These are phyloP conservation scores for Xylaria hypoxylon DNA, from an alignment of 2,329 filamentous ascomycete species.

Conservation along the genomic window DNA sequence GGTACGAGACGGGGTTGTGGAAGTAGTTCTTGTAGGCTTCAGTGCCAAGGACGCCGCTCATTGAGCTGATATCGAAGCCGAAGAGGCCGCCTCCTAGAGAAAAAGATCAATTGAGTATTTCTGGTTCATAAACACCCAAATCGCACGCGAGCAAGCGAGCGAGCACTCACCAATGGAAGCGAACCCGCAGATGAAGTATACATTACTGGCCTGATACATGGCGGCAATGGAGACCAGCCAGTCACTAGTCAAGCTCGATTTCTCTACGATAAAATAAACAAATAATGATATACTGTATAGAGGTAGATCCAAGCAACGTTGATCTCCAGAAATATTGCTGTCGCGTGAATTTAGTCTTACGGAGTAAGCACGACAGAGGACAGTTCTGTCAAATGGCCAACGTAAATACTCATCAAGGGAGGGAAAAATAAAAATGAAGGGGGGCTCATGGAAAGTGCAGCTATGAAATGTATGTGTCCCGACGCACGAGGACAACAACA, in stretches of 20 bases:
- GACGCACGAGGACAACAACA: slow-evolving; percentile 13
- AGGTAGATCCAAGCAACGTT: too few species aligned
- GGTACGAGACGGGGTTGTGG: slow-evolving; percentile 66
- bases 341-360: too few species aligned
- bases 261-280: too few species aligned
- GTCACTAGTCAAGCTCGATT: not conserved
- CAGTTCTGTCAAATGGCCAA: too few species aligned
- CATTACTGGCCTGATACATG: slow-evolving; percentile 61
- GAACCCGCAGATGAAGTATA: slow-evolving; percentile 71
- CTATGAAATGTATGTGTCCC: not conserved
- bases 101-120: not conserved
- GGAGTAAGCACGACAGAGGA: too few species aligned
- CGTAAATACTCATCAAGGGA: too few species aligned
- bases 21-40: slow-evolving; percentile 79
- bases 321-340: too few species aligned
- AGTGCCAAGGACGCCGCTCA: slow-evolving; percentile 76
- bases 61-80: slow-evolving; percentile 82
- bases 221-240: not conserved
- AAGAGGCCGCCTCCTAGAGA: slow-evolving; percentile 74
- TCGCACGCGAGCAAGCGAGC: not conserved
- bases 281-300: not conserved
- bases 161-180: slow-evolving; percentile 67
- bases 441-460: too few species aligned
- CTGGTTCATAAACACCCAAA: too few species aligned
- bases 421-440: not conserved